A percentile compares a stretch with the other conserved stretches of the same genome.
phyloP scores from a whole-genome alignment of 371 early-diverging fungal species.

The Rhizopus sp. region DNA sequence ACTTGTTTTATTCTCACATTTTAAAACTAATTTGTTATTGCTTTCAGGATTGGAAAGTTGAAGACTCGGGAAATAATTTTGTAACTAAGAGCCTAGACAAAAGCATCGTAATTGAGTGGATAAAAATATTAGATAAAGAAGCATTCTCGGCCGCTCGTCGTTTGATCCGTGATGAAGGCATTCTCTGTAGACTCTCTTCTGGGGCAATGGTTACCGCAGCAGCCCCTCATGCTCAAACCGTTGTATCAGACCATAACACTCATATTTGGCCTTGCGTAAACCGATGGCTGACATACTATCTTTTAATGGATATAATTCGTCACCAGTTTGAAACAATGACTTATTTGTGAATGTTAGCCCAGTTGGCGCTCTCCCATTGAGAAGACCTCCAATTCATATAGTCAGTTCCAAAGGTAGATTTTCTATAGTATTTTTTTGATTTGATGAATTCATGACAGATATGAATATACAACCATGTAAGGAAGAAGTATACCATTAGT shows the following conservation, averaged over 20 bases:
- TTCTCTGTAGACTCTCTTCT: slow-evolving; percentile 92
- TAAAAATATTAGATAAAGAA: slow-evolving; percentile 92
- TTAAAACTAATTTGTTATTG: background rate
- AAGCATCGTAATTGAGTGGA: slow-evolving; percentile 85
- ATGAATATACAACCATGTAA: no score
- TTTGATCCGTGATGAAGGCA: slow-evolving; percentile 94
- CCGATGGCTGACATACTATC: no score
- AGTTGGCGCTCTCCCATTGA: no score
- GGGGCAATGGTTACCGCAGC: slow-evolving; percentile 87
- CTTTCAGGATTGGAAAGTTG: slow-evolving; percentile 42
- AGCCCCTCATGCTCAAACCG: slow-evolving; percentile 80
- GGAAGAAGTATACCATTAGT: no score
- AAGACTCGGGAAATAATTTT: slow-evolving; percentile 98
- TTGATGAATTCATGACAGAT: no score
- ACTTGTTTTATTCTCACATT: background rate
- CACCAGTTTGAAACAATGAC: no score
- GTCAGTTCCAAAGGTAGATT: no score
- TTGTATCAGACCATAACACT: slow-evolving; percentile 5
- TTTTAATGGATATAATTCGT: no score
- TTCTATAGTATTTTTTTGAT: no score
- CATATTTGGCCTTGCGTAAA: no score
- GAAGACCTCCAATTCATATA: no score
- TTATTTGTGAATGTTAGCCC: no score
- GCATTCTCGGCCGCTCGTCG: slow-evolving; percentile 94
- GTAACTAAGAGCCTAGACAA: slow-evolving; percentile 91